A percentile compares a stretch with the other conserved stretches of the same genome.
These are phyloP conservation scores for Kernera saxatilis DNA, from an alignment of 345 rosid genomes.

Conservation along the genomic window DNA sequence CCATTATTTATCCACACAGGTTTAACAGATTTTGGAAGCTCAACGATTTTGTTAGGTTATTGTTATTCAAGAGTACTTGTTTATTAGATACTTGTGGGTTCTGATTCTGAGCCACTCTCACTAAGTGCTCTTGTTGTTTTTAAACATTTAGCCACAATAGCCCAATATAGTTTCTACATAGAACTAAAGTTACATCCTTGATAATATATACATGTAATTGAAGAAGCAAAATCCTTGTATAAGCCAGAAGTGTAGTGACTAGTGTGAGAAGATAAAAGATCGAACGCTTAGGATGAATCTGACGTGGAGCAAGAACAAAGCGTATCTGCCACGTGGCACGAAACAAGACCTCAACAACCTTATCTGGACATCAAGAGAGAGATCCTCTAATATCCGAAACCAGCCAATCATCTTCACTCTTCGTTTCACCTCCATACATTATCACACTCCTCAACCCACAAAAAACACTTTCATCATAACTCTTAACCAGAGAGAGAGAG, in stretches of 20 bases:
- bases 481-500: background rate
- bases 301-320: conserved; percentile 19
- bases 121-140: background rate
- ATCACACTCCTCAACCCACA: conserved; percentile 2
- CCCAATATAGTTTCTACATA: background rate
- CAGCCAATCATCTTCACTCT: conserved; percentile 49
- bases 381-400: conserved; percentile 50
- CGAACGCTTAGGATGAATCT: background rate
- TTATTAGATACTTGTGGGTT: background rate
- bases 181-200: background rate
- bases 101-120: background rate
- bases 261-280: background rate
- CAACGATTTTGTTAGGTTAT: background rate
- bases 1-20: background rate
- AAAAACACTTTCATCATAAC: background rate
- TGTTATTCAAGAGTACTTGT: background rate
- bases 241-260: background rate
- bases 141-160: background rate
- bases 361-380: conserved; percentile 52
- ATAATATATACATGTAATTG: background rate
- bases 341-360: conserved; percentile 43
- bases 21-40: background rate
- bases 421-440: conserved; percentile 11
- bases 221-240: background rate
- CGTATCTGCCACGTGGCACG: conserved; percentile 42